Conservation (phyloP, 1,139 yeast species). For the Diutina ranongensis region DNA sequence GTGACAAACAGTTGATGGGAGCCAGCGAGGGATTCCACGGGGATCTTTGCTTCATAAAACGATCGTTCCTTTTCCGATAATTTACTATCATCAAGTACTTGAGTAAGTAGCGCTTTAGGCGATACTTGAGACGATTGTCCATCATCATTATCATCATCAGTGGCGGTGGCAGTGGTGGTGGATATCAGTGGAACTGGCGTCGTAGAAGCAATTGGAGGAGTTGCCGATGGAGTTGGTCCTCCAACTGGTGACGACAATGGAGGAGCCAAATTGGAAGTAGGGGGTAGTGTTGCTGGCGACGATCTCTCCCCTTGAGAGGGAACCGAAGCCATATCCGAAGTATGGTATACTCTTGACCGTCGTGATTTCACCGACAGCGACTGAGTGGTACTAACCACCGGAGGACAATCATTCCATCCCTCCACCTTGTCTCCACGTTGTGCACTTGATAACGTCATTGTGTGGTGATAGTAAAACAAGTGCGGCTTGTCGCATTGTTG, state of each 20-base stretch:
- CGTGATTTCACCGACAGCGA: not conserved
- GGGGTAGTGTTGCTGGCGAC: not conserved
- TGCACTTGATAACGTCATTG: conserved; percentile 20
- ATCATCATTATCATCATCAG: not conserved
- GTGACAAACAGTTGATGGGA: conserved; percentile 9
- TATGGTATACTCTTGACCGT: conserved; percentile 1
- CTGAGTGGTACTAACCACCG: not conserved
- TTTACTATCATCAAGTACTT: conserved; percentile 7
- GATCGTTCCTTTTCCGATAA: conserved; percentile 8
- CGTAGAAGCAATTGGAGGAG: conserved; percentile 7
- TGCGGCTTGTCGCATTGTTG: too few species aligned
- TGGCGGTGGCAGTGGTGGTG: not conserved
- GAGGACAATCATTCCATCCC: conserved; percentile 40
- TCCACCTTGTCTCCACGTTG: conserved; percentile 31
- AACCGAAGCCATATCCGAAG: not conserved
- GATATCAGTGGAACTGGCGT: conserved; percentile 6
- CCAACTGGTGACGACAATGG: not conserved
- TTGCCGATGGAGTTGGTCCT: not conserved
- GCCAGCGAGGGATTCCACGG: conserved; percentile 7
- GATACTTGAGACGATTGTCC: too few species aligned
- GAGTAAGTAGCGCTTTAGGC: not conserved
- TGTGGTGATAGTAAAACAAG: too few species aligned
- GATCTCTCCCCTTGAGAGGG: too few species aligned
- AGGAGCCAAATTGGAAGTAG: conserved; percentile 8
- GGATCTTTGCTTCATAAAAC: conserved; percentile 9